phyloP scores from a whole-genome alignment of 1,139 yeast species.

The Hyphopichia pseudoburtonii region DNA sequence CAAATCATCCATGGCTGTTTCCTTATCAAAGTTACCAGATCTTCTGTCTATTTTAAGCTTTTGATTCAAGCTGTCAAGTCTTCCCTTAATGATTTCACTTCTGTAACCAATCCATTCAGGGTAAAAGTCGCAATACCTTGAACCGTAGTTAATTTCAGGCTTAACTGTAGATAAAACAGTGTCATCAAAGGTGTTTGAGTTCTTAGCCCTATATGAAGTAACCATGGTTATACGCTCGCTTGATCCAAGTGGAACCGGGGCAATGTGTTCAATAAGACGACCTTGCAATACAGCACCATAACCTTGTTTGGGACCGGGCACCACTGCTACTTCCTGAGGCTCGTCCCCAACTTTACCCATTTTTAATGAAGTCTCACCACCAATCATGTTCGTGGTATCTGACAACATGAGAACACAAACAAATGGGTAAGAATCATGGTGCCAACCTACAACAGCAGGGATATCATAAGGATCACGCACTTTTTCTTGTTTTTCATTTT shows the following conservation, averaged over 20 bases:
- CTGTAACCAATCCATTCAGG: conserved; percentile 43
- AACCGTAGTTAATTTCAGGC: conserved; percentile 38
- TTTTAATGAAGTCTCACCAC: conserved; percentile 57
- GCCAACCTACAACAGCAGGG: conserved; percentile 61
- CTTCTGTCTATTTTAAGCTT: conserved; percentile 16
- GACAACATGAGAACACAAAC: conserved; percentile 65
- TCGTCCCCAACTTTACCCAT: conserved; percentile 34
- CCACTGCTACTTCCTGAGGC: conserved; percentile 34
- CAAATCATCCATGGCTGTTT: conserved; percentile 31
- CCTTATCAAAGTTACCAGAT: conserved; percentile 38
- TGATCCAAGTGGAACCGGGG: conserved; percentile 53
- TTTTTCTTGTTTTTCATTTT: conserved; percentile 12
- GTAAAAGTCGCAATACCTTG: conserved; percentile 33
- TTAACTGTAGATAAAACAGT: conserved; percentile 37
- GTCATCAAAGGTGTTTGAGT: conserved; percentile 24
- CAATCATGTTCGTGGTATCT: conserved; percentile 55
- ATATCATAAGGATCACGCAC: conserved; percentile 26
- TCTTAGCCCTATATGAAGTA: conserved; percentile 37
- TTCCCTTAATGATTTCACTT: conserved; percentile 34
- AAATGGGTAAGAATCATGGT: conserved; percentile 57
- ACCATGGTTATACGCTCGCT: conserved; percentile 57
- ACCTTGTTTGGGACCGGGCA: conserved; percentile 54
- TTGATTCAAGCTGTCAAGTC: conserved; percentile 30
- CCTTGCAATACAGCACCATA: conserved; percentile 60
- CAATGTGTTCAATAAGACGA: conserved; percentile 52